Conservation (phyloP, 331 rosid species). For the Spiraea crenata region DNA sequence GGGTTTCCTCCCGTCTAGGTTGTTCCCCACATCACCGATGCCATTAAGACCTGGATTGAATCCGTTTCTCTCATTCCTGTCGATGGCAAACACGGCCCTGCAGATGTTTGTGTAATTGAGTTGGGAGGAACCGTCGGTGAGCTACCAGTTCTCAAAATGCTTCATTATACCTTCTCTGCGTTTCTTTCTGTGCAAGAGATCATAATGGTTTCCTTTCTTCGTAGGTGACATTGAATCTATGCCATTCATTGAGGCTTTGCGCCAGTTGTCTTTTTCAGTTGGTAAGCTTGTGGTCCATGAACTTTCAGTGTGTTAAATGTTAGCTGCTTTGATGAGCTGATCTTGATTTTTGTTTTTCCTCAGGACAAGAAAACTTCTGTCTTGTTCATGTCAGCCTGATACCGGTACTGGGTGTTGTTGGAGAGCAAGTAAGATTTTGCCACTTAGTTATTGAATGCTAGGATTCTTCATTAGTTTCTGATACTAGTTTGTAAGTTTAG, state of each 20-base stretch:
- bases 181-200: not conserved
- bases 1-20: constrained; percentile 50
- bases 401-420: constrained; percentile 95
- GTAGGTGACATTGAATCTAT: constrained; percentile 97
- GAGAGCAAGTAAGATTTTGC: constrained; percentile 74
- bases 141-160: constrained; percentile 13
- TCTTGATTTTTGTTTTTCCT: constrained; percentile 28
- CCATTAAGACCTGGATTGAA: constrained; percentile 77
- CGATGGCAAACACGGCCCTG: constrained; percentile 81
- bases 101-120: constrained; percentile 97
- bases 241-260: constrained; percentile 95
- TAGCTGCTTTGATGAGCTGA: not conserved
- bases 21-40: constrained; percentile 96
- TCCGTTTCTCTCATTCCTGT: constrained; percentile 82
- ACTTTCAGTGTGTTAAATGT: not conserved
- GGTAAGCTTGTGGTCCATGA: constrained; percentile 48
- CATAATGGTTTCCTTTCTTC: constrained; percentile 21
- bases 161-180: not conserved
- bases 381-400: constrained; percentile 98
- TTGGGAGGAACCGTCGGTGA: constrained; percentile 98
- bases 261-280: constrained; percentile 85
- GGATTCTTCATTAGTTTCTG: constrained; percentile 4
- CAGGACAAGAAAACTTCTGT: constrained; percentile 93
- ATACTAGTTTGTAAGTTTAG: constrained; percentile 1
- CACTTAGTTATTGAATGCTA: not conserved